Base-by-base conservation (phyloP, 352 stramenopile species). In the Globisporangium apiculatum region DNA sequence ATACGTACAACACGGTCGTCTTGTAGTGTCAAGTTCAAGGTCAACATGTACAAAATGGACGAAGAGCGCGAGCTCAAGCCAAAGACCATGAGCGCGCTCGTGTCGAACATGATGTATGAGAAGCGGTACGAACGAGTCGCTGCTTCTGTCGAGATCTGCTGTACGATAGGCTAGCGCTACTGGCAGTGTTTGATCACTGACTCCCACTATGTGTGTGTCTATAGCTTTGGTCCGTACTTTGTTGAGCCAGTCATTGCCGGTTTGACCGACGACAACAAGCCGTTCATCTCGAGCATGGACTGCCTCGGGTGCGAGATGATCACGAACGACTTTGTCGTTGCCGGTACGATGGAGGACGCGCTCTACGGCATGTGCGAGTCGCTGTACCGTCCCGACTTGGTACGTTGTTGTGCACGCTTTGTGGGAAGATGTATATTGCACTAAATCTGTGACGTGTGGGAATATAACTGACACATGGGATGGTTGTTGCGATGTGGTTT, bases 301-400 rank as follows among this genome's bases (percentile, higher is more conserved):
- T 87, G 98, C 41, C 96, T 99, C 64, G 97, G 97, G 38, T 98
- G 97, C 36, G 83, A 96, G 43, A 94, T 98, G 53, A 88, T 94
- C 59, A 94, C 95, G 7, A 91, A 99, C 61, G 96, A 99, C 72
- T 99, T 99, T 85, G 96, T 99, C 36, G 97, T 99, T 42, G 87
- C 84, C 6, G 97, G 97, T 56, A 99, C 97, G 24, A 98, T 97
- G 83, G 96, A 97, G 51, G 91, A 97, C 53, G 98, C 98, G 69
- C 83, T 99, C 57, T 98, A 98, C 69, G 97, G 97, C 66, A 99
- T 98, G 91, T 99, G 97, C 68, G 97, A 99, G 72, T 97, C 95
- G 60, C 79, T 99, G 47, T 99, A 97, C 74, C 94, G 96, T 69
- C 96, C 96, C 42, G 83, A 99, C 71, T 89, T 99, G 88, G 24